Base-by-base conservation (phyloP, 2,329 filamentous ascomycete genomes). In the Metarhizium brunneum region DNA sequence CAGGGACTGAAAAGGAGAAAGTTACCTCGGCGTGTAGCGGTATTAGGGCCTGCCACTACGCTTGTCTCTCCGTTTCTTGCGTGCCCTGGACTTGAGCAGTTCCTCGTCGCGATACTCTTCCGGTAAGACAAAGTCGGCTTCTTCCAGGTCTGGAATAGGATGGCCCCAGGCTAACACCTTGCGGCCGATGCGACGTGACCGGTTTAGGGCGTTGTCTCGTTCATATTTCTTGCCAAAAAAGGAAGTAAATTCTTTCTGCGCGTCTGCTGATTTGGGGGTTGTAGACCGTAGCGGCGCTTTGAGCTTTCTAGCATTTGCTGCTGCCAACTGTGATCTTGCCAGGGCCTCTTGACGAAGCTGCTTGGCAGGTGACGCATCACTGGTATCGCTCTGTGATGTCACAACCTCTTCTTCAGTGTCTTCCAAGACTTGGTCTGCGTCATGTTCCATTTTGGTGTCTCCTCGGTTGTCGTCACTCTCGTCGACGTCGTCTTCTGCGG, bases 221-320 rank as follows among this genome's bases (percentile, higher is more conserved):
- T 92, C 80, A 65, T 95, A 85, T 29, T 81, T 84, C 71, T 94
- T 91, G 18, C 79, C 70, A 67, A 91, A 97, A 73, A 96, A 96
- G 0, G 90, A 95, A n/a, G 77, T 87, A 66, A 96, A 91, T 42
- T 88, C 86, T 56, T 78, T 81, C 2, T 69, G 69, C 11, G 74
- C 72, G 32, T 70, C 65, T 18, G 71, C 70, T 40, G 73, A 66
- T 38, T 68, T 66, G 10, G 67, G 59, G 30, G 60, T 57, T 11
- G 61, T 61, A 56, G 64, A 58, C 45, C 63, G 64, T 48, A 64
- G 60, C 7, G 63, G 59, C 29, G 66, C 53, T 35, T 62, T 70
- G 59, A 62, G 67, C 64, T 60, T 66, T 59, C 64, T 71, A 30
- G 64, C 62, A 29, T 66, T 66, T 54, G 68, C 70, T 13, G 68